Base-by-base conservation (phyloP, 1,139 yeast species). In the Magnusiomyces fungicola region DNA sequence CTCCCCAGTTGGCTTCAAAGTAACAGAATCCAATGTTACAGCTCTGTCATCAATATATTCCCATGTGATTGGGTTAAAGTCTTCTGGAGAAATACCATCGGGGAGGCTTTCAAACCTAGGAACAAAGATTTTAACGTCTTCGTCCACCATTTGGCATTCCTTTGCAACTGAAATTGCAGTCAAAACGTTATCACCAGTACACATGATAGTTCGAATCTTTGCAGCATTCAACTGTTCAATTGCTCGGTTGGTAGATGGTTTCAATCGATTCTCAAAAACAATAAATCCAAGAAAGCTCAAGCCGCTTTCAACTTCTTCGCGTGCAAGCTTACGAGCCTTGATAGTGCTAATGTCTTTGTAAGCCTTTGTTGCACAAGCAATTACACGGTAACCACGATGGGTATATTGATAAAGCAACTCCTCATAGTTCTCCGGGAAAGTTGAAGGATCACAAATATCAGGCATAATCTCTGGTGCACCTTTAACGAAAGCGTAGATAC, bases 401-500 rank as follows among this genome's bases (percentile, higher is more conserved):
- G 98, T 92, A 63, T 92, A 94, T 52, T 81, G 75, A 59, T 87
- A 83, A 39, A 94, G 72, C 22, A 85, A 64, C 40, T 83, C 85
- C 24, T 83, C 83, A 63, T 78, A 94, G 61, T 89, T 78, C 1
- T 66, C 63, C 0, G 99, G 98, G 42, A 94, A 67, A 0, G 90
- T 70, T 21, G 76, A 79, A 1, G 80, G 78, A 18, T 70, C 69
- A 67, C 98, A 92, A 38, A 92, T 79, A 27, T 81, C 84, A 34
- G 75, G 71, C 76, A 92, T 86, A n/a, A 90, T 87, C 65, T 92
- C 99, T 0, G 99, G 99, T 0, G 99, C 98, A 47, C 99, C 99
- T 63, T 92, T 92, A 14, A 94, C 85, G 62, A 78, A 83, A 0
- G 86, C 78, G 53, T 67, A 69, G 48, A 64, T 3, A 63, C 40